Conservation (phyloP, 2,329 filamentous ascomycete species). For the Aspergillus sp. region DNA sequence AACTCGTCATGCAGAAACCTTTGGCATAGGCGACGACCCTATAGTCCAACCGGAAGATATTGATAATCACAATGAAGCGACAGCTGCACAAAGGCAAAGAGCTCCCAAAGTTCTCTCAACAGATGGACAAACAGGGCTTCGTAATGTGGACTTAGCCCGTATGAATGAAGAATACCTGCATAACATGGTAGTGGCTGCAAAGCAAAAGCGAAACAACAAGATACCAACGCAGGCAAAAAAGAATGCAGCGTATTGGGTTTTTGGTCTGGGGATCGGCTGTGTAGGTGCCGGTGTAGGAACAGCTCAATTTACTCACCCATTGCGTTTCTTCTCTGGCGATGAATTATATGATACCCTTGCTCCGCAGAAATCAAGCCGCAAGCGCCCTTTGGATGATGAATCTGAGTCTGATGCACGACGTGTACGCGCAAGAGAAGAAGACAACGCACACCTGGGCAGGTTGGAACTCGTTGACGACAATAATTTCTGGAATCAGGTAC, state of each 20-base stretch:
- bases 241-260: conserved; percentile 63
- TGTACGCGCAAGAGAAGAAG: conserved; percentile 39
- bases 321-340: conserved; percentile 60
- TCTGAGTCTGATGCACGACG: conserved; percentile 30
- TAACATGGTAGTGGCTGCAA: conserved; percentile 57
- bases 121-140: conserved; percentile 54
- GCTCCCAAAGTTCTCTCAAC: conserved; percentile 42
- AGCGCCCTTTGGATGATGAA: conserved; percentile 30
- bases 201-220: conserved; percentile 46
- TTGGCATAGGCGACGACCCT: not conserved
- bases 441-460: conserved; percentile 35
- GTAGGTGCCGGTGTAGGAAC: conserved; percentile 50
- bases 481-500: conserved; percentile 39
- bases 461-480: conserved; percentile 28
- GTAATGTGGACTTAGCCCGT: conserved; percentile 55
- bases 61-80: conserved; percentile 12
- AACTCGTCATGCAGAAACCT: not conserved
- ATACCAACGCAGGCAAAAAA: conserved; percentile 54
- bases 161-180: conserved; percentile 60
- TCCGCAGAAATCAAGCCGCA: conserved; percentile 28
- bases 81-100: conserved; percentile 30
- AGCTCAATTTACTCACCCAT: conserved; percentile 47
- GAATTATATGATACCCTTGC: conserved; percentile 52
- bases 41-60: not conserved
- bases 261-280: conserved; percentile 56